These are phyloP conservation scores for Cystobasidiopsis lactophilus DNA, from an alignment of 768 basidiomycete species.

Conservation along the genomic window DNA sequence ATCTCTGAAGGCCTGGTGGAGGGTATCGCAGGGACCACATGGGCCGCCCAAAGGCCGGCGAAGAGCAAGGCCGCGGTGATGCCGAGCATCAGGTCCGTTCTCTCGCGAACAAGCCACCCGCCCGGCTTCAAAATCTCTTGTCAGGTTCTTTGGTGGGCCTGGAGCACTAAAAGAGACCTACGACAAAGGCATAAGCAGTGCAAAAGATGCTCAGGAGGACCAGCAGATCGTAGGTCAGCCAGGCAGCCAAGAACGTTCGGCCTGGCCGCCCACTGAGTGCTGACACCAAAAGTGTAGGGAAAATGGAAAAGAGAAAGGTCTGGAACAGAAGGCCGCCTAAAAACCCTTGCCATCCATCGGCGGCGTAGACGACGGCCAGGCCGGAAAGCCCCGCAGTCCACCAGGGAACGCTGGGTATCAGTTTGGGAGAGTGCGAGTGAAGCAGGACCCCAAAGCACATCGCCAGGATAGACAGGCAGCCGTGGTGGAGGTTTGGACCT, in stretches of 20 bases:
- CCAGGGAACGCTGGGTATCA: neutral
- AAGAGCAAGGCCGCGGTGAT: slow-evolving; percentile 1
- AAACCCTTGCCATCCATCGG: slow-evolving; percentile 1
- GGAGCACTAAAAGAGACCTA: neutral
- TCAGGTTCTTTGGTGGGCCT: neutral
- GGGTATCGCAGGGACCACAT: neutral
- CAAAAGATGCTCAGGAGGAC: slow-evolving; percentile 5
- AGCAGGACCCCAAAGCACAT: neutral
- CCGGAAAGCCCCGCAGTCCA: neutral
- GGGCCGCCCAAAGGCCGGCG: neutral
- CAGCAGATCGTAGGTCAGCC: slow-evolving; percentile 5
- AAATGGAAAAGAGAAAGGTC: neutral
- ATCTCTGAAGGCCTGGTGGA: neutral
- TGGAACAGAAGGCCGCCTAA: slow-evolving; percentile 7
- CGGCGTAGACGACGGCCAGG: neutral
- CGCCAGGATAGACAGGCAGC: too few species aligned
- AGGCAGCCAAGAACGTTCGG: neutral
- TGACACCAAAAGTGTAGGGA: slow-evolving; percentile 7
- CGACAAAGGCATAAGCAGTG: slow-evolving; percentile 16
- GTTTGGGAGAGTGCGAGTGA: neutral
- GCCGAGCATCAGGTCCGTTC: slow-evolving; percentile 11
- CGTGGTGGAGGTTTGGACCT: neutral
- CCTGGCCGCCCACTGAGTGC: neutral
- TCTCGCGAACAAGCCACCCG: slow-evolving; percentile 8
- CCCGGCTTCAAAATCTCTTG: neutral